Evolutionary conservation across 108 stramenopile species (phyloP).

Genomic region (Cyclotella distinguenda): DNA sequence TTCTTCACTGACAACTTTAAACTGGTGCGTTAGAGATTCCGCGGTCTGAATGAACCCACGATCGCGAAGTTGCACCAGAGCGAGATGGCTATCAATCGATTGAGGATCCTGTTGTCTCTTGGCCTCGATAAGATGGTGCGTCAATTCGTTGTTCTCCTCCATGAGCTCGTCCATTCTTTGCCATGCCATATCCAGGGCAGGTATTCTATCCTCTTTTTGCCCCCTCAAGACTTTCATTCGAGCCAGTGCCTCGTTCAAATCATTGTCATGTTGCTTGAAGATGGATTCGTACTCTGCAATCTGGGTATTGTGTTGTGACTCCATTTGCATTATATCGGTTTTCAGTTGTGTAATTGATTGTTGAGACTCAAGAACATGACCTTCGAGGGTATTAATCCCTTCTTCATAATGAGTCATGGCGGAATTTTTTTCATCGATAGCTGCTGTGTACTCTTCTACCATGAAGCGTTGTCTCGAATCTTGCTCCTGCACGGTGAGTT

Average conservation of each 20-base stretch:
- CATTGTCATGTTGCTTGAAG: conserved; percentile 28
- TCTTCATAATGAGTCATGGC: not conserved
- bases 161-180: conserved; percentile 27
- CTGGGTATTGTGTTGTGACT: conserved; percentile 2
- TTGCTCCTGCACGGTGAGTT: not conserved
- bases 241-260: conserved; percentile 25
- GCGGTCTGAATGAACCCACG: conserved; percentile 3
- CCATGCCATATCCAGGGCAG: conserved; percentile 36
- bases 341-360: not conserved
- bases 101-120: not conserved
- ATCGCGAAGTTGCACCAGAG: conserved; percentile 3
- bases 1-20: conserved; percentile 6
- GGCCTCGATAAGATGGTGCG: conserved; percentile 5
- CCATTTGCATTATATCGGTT: not conserved
- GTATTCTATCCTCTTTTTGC: conserved; percentile 7
- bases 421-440: not conserved
- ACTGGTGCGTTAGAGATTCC: conserved; percentile 14
- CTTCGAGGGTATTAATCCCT: not conserved
- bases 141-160: conserved; percentile 27
- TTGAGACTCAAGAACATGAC: conserved; percentile 12
- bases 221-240: conserved; percentile 37
- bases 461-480: not conserved
- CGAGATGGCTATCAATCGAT: not conserved
- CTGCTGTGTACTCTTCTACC: not conserved
- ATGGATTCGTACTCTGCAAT: conserved; percentile 18